Percentiles rank a stretch among this genome's conserved stretches.
These are phyloP conservation scores for Ogataea glucozyma DNA, from an alignment of 805 yeast species.

Conservation along the genomic window DNA sequence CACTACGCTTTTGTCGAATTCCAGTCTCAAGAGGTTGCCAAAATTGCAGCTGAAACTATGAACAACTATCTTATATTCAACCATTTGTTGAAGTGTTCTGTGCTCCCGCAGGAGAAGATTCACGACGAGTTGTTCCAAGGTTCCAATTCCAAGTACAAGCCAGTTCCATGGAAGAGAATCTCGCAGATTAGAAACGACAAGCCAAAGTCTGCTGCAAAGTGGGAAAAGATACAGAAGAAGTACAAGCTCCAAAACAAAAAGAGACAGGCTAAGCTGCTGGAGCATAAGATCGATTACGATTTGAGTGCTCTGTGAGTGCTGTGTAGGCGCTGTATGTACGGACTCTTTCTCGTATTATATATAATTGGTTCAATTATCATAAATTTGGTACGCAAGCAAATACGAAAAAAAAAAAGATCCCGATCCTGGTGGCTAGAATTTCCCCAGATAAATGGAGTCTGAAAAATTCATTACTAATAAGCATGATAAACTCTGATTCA, in stretches of 20 bases:
- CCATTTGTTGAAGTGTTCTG: conserved; percentile 68
- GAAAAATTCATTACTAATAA: no score
- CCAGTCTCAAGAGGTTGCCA: conserved; percentile 69
- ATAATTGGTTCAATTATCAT: conserved; percentile 6
- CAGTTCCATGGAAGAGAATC: conserved; percentile 60
- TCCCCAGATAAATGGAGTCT: conserved; percentile 1
- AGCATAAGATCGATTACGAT: conserved; percentile 59
- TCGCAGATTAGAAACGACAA: conserved; percentile 54
- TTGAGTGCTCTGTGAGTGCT: conserved; percentile 22
- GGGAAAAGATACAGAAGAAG: conserved; percentile 54
- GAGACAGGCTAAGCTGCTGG: conserved; percentile 51
- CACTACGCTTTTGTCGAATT: conserved; percentile 93
- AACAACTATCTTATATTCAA: conserved; percentile 88
- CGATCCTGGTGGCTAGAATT: no score
- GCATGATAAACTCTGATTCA: no score
- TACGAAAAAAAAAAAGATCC: not conserved
- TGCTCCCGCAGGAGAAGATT: conserved; percentile 56
- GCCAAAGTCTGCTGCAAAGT: conserved; percentile 55
- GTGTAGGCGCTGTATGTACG: not conserved
- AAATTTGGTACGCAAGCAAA: conserved; percentile 6
- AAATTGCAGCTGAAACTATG: conserved; percentile 93
- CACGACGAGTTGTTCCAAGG: conserved; percentile 62
- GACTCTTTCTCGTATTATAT: not conserved
- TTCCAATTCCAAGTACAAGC: conserved; percentile 53
- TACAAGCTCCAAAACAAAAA: conserved; percentile 42